A percentile compares a stretch with the other conserved stretches of the same genome.
Conservation (phyloP, 2,329 filamentous ascomycete species). For the Penicillium oxalicum region DNA sequence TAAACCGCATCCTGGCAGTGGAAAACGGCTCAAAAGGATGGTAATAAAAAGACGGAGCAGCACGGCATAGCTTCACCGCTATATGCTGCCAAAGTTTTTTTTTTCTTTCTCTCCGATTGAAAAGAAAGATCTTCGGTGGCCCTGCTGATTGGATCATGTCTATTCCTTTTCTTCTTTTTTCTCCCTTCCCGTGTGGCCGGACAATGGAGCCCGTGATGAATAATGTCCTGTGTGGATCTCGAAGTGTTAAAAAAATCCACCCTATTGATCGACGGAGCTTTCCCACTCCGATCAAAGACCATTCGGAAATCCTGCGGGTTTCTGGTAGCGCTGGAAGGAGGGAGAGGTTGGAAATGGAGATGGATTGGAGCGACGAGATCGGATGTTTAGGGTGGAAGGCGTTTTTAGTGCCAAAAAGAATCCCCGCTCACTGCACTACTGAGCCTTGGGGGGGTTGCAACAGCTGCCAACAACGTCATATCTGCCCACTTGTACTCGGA, state of each 20-base stretch:
- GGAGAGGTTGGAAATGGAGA: too few relatives aligned
- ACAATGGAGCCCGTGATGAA: neutral
- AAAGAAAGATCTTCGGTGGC: neutral
- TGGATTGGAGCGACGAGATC: too few relatives aligned
- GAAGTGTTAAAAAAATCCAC: too few relatives aligned
- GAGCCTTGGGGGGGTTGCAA: too few relatives aligned
- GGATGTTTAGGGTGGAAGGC: too few relatives aligned
- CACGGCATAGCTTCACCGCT: slow-evolving; percentile 20
- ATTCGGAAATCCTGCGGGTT: too few relatives aligned
- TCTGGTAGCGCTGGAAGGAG: too few relatives aligned
- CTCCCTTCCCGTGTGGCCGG: neutral
- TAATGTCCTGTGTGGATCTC: neutral
- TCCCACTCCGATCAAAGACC: too few relatives aligned
- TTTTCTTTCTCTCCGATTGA: slow-evolving; percentile 9
- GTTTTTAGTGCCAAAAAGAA: too few relatives aligned
- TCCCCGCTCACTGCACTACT: neutral
- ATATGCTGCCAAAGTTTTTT: slow-evolving; percentile 8
- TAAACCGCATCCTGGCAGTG: neutral
- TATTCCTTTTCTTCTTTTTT: slow-evolving; percentile 6
- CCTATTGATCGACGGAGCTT: too few relatives aligned
- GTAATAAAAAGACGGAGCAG: slow-evolving; percentile 3
- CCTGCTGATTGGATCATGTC: slow-evolving; percentile 14
- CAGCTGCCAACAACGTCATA: too few relatives aligned
- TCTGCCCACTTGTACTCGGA: too few relatives aligned
- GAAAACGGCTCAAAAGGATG: neutral